Percentiles rank a stretch among this genome's conserved stretches.
Conservation (phyloP, 192 early-diverging fungal species). For the Glomus cerebriforme region DNA sequence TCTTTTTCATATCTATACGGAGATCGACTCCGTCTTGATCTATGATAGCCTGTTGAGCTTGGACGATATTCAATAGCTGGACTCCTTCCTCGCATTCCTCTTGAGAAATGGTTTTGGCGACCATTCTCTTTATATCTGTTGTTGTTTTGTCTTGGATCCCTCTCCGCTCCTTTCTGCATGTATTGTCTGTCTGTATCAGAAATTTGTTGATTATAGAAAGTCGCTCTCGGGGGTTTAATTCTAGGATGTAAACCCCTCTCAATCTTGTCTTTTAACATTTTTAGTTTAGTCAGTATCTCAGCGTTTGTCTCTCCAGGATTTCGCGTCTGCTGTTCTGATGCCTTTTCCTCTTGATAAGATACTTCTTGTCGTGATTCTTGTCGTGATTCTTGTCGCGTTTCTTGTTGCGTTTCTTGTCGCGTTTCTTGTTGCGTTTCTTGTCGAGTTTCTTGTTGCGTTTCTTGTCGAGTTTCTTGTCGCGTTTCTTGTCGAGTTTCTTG, state of each 20-base stretch:
- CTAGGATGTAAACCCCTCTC: not conserved
- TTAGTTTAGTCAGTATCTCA: not conserved
- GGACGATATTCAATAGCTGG: not conserved
- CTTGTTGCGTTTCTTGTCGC: no score
- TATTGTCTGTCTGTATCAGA: not conserved
- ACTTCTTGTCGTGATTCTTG: not conserved
- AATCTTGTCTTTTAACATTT: constrained; percentile 5
- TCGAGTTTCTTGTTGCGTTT: no score
- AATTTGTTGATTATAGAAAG: not conserved
- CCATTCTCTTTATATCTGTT: not conserved
- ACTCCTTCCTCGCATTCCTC: not conserved
- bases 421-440: no score
- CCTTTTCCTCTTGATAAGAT: not conserved
- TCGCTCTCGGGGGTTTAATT: not conserved
- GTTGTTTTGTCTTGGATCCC: not conserved
- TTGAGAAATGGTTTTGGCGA: not conserved
- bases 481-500: no score
- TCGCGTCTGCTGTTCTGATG: not conserved
- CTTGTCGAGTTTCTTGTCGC: no score
- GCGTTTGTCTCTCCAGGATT: not conserved
- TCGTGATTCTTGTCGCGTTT: no score
- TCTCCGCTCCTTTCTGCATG: not conserved
- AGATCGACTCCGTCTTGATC: not conserved
- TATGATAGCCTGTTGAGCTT: not conserved
- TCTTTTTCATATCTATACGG: not conserved